Evolutionary conservation across 2,329 filamentous ascomycete species (phyloP), one percentile per base, ranked within the genome.

Genomic region (Alternaria ventricosa): DNA sequence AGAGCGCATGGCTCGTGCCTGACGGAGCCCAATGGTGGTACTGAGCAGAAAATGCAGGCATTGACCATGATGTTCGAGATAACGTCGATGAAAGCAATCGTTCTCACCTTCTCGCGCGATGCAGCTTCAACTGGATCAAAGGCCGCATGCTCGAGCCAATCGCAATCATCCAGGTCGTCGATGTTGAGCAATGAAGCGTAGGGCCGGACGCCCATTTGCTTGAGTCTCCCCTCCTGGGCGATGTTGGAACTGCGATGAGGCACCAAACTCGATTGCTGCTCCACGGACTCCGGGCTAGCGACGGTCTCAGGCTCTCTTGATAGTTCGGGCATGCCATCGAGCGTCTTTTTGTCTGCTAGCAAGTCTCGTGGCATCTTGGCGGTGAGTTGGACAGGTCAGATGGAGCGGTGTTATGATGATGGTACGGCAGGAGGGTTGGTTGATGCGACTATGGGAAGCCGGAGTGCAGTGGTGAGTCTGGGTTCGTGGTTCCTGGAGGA

Each of bases 141-240:
- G 9, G 85, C 79, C 33, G 81, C 85, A 59, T 86, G 82, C 75
- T 90, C 88, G 18, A 90, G 83, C 64, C 80, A 79, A 65, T 87
- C 81, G 76, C 88, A 89, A 69, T 86, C 88, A 30, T 90, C 88
- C 53, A 90, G 77, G 71, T 93, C 89, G 25, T 86, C 87, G 51
- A 87, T 79, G 44, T 88, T 92, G 55, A 97, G 85, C 27, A 91
- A 87, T 56, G 92, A 88, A n/a, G 92, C 87, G 72, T 92, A 91
- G 25, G 93, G 89, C 73, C 92, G 87, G 72, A 93, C 87, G 71
- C 90, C 89, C 68, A 77, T 74, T 56, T 73, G 77, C 57, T 71
- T 73, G 66, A 73, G 74, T 18, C 69, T 61, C 27, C 76, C 72
- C 23, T 77, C 73, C 23, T 75, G 63, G 5, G 75, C 62, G 30